Conservation (phyloP, 192 early-diverging fungal genomes). For the Spizellomyces sp. region DNA sequence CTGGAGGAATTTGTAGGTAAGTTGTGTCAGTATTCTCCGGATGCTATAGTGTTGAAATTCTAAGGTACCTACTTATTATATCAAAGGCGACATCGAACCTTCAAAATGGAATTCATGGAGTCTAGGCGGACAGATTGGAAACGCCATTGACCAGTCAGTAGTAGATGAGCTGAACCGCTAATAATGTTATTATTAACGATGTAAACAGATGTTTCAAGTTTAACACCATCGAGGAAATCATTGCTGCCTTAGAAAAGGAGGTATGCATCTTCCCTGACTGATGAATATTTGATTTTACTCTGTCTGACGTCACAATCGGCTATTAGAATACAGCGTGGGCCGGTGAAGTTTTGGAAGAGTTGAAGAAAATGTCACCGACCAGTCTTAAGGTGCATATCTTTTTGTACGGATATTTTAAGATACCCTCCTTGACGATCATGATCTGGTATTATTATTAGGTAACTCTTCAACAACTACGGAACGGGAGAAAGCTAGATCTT, state of each 20-base stretch:
- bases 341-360: slow-evolving; percentile 58
- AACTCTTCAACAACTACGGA: slow-evolving; percentile 79
- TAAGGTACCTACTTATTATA: not conserved
- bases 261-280: slow-evolving; percentile 10
- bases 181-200: not conserved
- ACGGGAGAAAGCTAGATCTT: slow-evolving; percentile 68
- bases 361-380: slow-evolving; percentile 79
- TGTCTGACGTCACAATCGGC: not conserved
- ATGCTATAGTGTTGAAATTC: not conserved
- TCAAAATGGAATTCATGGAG: slow-evolving; percentile 46
- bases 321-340: slow-evolving; percentile 62
- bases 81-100: slow-evolving; percentile 1
- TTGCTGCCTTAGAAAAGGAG: slow-evolving; percentile 80
- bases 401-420: not conserved
- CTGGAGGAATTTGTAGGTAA: slow-evolving; percentile 90
- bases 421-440: not conserved
- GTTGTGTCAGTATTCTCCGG: not conserved
- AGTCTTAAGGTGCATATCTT: slow-evolving; percentile 63
- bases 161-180: not conserved
- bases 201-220: slow-evolving; percentile 72
- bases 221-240: slow-evolving; percentile 81
- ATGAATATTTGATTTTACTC: too few relatives aligned
- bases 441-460: slow-evolving; percentile 43
- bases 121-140: slow-evolving; percentile 51
- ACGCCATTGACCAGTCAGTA: slow-evolving; percentile 69